These are phyloP conservation scores for Mesembryanthemum crystallinum DNA, from an alignment of 148 eudicot species.

Conservation along the genomic window DNA sequence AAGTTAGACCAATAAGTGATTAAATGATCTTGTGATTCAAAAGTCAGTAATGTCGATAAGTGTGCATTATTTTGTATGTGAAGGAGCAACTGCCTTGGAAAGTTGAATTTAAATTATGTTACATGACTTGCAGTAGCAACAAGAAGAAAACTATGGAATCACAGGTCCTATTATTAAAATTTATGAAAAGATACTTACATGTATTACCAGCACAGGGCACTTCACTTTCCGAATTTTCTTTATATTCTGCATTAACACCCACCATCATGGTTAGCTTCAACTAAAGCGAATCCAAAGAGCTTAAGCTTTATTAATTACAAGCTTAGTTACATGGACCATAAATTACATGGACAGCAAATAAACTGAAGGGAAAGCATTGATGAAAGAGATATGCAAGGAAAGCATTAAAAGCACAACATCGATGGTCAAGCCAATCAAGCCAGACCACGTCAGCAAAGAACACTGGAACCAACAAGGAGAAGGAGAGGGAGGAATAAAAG, in stretches of 20 bases:
- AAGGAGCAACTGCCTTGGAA: background rate
- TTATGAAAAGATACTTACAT: constrained; percentile 57
- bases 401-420: background rate
- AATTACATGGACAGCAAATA: background rate
- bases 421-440: background rate
- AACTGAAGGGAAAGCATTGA: background rate
- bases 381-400: background rate
- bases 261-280: constrained; percentile 17
- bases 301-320: background rate
- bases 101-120: background rate
- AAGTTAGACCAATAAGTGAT: background rate
- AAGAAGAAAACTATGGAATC: background rate
- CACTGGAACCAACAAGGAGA: background rate
- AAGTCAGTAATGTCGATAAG: too few relatives aligned
- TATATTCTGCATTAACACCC: constrained; percentile 66
- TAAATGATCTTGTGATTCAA: background rate
- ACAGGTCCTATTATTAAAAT: background rate
- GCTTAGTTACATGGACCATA: background rate
- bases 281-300: background rate
- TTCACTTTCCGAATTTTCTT: constrained; percentile 92
- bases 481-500: too few relatives aligned
- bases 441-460: background rate
- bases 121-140: background rate
- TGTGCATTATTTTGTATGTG: too few relatives aligned
- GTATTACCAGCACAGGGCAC: constrained; percentile 93